These are phyloP conservation scores for Phytomonas francai DNA, from an alignment of 208 protist species.

Conservation along the genomic window DNA sequence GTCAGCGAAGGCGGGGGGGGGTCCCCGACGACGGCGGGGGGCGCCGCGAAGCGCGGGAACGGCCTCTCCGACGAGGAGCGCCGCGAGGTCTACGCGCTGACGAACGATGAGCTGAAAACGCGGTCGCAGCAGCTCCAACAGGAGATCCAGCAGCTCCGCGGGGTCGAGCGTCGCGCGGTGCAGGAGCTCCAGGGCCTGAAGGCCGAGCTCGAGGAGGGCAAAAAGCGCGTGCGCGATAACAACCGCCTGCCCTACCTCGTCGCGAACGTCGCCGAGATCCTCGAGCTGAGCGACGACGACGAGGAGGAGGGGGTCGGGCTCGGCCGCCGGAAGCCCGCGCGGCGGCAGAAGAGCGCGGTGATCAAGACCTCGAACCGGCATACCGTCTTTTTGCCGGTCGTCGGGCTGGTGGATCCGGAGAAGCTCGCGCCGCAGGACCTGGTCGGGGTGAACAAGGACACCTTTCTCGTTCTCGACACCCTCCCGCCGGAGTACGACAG, in stretches of 20 bases:
- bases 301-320: slow-evolving; percentile 67
- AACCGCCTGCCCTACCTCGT: slow-evolving; percentile 86
- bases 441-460: slow-evolving; percentile 99
- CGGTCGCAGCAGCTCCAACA: slow-evolving; percentile 46
- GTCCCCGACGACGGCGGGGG: not conserved
- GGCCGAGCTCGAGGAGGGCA: slow-evolving; percentile 53
- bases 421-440: slow-evolving; percentile 98
- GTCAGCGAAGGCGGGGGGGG: not conserved
- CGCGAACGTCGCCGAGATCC: slow-evolving; percentile 76
- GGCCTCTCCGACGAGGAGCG: slow-evolving; percentile 54
- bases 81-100: slow-evolving; percentile 65
- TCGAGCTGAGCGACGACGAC: slow-evolving; percentile 76
- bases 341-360: slow-evolving; percentile 95
- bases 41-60: not conserved
- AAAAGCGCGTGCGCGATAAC: slow-evolving; percentile 72
- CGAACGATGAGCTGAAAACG: slow-evolving; percentile 60
- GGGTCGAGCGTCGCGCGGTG: slow-evolving; percentile 38
- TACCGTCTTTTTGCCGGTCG: slow-evolving; percentile 98
- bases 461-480: slow-evolving; percentile 98
- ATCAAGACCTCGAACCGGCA: slow-evolving; percentile 99
- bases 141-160: slow-evolving; percentile 62
- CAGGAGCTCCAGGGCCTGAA: slow-evolving; percentile 45
- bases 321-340: slow-evolving; percentile 43
- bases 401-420: slow-evolving; percentile 98
- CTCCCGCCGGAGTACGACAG: slow-evolving; percentile 99